A percentile compares a stretch with the other conserved stretches of the same genome.
These are phyloP conservation scores for Allium sativum DNA, from an alignment of 106 monocot species.

Conservation along the genomic window DNA sequence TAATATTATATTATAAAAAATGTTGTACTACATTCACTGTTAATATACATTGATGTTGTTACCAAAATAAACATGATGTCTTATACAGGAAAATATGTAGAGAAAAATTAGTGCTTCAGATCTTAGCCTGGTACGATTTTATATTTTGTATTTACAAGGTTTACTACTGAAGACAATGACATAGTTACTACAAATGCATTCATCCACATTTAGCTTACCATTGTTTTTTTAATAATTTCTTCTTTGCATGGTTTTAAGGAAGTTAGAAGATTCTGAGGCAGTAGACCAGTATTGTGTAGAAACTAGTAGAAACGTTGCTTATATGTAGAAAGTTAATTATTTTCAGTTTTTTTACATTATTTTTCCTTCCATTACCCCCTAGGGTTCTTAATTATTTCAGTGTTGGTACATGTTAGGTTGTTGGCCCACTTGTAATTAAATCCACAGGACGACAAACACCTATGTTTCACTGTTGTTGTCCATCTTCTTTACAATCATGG, in stretches of 20 bases:
- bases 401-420: slow-evolving; percentile 33
- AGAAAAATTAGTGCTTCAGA: slow-evolving; percentile 80
- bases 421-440: slow-evolving; percentile 93
- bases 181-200: no score
- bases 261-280: slow-evolving; percentile 91
- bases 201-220: background rate
- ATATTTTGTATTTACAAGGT: no score
- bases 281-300: slow-evolving; percentile 96
- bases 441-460: slow-evolving; percentile 77
- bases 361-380: slow-evolving; percentile 1
- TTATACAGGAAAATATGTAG: slow-evolving; percentile 85
- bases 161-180: no score
- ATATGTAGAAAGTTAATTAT: slow-evolving; percentile 73
- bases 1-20: no score
- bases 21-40: no score
- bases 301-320: slow-evolving; percentile 86
- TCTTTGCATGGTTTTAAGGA: slow-evolving; percentile 36
- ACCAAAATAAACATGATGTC: slow-evolving; percentile 50
- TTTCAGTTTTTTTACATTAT: background rate
- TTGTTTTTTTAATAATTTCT: background rate
- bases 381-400: background rate
- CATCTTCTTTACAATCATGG: slow-evolving; percentile 95
- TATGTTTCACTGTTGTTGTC: slow-evolving; percentile 84
- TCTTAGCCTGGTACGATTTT: slow-evolving; percentile 81
- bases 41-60: no score